phyloP scores from a whole-genome alignment of 2,329 filamentous ascomycete species.

The Colletotrichum echinochloae region DNA sequence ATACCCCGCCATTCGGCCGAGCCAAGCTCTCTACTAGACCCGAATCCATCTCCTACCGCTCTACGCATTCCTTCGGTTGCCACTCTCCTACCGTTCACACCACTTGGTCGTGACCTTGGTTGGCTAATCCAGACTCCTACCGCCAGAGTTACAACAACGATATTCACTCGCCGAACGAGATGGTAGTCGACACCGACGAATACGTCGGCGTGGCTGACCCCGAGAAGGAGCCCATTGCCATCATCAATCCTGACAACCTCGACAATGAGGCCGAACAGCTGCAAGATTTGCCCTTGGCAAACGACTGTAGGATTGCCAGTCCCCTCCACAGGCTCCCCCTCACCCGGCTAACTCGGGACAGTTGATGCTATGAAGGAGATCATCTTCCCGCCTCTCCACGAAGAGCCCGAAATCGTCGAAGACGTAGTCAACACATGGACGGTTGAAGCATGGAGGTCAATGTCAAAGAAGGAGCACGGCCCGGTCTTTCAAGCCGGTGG shows the following conservation, averaged over 20 bases:
- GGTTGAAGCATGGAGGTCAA: conserved; percentile 82
- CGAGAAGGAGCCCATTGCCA: conserved; percentile 65
- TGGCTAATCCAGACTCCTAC: conserved; percentile 24
- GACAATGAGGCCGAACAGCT: conserved; percentile 61
- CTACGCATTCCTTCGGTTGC: conserved; percentile 1
- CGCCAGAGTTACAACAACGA: conserved; percentile 62
- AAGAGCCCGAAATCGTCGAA: conserved; percentile 83
- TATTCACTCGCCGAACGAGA: conserved; percentile 67
- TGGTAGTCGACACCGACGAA: conserved; percentile 68
- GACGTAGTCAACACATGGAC: conserved; percentile 87
- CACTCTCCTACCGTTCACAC: not conserved
- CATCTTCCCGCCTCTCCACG: conserved; percentile 76
- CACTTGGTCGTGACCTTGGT: not conserved
- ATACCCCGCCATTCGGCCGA: conserved; percentile 35
- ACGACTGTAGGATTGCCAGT: conserved; percentile 60
- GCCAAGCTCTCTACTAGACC: conserved; percentile 18
- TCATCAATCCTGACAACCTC: conserved; percentile 66
- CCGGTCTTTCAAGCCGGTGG: conserved; percentile 89
- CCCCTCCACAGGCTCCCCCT: not conserved
- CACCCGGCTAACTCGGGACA: conserved; percentile 53
- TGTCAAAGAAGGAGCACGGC: conserved; percentile 86
- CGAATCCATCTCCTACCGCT: not conserved
- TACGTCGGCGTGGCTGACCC: conserved; percentile 62
- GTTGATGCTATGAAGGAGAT: conserved; percentile 88
- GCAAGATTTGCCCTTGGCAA: conserved; percentile 62